phyloP scores from a whole-genome alignment of 73 alveolate species.

The Uronychia setigera region DNA sequence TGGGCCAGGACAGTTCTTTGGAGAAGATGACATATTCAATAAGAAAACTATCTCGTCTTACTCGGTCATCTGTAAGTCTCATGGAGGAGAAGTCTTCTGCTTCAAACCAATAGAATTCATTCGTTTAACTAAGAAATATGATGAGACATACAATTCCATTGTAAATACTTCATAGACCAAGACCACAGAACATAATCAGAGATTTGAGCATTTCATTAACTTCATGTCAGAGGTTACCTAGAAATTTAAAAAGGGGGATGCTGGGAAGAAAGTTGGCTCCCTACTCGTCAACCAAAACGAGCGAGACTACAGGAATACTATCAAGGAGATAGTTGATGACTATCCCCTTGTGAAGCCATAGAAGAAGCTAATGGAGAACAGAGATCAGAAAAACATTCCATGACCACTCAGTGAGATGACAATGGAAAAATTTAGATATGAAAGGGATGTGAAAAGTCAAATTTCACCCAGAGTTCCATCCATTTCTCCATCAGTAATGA shows the following conservation, averaged over 20 bases:
- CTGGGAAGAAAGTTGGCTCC: conserved; percentile 7
- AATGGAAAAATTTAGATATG: no score
- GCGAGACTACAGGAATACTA: conserved; percentile 39
- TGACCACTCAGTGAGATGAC: no score
- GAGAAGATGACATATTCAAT: conserved; percentile 49
- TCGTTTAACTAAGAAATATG: conserved; percentile 11
- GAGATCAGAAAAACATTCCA: no score
- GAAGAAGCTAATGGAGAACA: neutral
- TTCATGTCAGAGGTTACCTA: neutral
- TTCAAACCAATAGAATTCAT: conserved; percentile 33
- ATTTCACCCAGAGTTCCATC: no score
- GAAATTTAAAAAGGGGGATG: neutral
- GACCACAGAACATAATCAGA: neutral
- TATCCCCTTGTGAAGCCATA: neutral
- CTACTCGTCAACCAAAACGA: neutral
- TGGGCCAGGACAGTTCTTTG: conserved; percentile 51
- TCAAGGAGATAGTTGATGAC: conserved; percentile 28
- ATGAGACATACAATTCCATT: conserved; percentile 35
- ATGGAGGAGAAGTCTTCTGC: conserved; percentile 15
- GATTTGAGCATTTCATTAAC: neutral
- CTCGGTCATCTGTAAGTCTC: conserved; percentile 31
- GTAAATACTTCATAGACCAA: neutral
- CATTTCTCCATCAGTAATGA: no score
- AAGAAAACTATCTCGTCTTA: conserved; percentile 5
- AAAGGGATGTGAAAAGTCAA: no score